A percentile compares a stretch with the other conserved stretches of the same genome.
phyloP scores from a whole-genome alignment of 257 asterid species.

The Nicotiana tomentosiformis region DNA sequence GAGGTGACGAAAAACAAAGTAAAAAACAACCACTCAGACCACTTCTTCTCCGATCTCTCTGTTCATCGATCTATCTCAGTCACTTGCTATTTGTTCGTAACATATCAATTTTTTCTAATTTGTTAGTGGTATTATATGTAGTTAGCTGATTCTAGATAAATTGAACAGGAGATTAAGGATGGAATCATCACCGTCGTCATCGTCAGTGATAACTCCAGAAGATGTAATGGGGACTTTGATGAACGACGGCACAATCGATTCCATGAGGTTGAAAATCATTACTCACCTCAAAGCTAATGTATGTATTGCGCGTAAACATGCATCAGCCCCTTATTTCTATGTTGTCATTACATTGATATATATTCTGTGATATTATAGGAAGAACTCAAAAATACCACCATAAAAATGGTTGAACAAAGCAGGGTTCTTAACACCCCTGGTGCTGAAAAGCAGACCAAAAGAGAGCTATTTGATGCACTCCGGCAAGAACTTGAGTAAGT shows the following conservation, averaged over 20 bases:
- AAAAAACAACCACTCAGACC: too few species aligned
- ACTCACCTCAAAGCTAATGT: constrained; percentile 92
- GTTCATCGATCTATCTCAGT: neutral
- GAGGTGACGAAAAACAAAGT: too few species aligned
- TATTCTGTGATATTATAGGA: constrained; percentile 41
- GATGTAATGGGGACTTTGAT: constrained; percentile 85
- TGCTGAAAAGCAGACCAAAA: constrained; percentile 91
- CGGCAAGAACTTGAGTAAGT: constrained; percentile 90
- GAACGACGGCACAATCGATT: constrained; percentile 93
- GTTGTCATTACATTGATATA: neutral
- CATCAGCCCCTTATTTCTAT: neutral
- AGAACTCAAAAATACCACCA: constrained; percentile 49
- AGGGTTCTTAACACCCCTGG: constrained; percentile 89
- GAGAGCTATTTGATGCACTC: constrained; percentile 91
- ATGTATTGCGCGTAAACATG: constrained; percentile 13
- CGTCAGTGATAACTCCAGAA: constrained; percentile 69
- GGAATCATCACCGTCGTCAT: constrained; percentile 17
- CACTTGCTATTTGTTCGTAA: neutral
- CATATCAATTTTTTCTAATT: neutral
- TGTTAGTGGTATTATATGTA: neutral
- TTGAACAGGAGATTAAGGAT: neutral
- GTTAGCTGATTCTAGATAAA: neutral
- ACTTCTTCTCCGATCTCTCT: neutral
- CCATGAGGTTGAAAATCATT: constrained; percentile 77
- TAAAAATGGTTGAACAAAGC: constrained; percentile 75